Conservation (phyloP, 495 filamentous ascomycete species). For the Bacidia gigantensis region DNA sequence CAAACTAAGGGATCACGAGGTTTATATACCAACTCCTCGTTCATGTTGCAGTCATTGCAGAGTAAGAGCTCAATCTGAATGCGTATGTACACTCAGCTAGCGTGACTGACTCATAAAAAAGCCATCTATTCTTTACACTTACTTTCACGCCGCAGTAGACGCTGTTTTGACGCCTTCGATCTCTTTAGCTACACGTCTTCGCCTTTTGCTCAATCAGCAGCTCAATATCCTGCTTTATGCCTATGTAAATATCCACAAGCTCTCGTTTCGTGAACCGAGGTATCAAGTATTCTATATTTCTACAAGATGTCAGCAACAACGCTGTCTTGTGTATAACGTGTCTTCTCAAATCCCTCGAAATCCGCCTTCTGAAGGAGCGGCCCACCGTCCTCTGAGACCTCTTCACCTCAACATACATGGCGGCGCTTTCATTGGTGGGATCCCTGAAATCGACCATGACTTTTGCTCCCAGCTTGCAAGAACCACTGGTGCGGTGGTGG, state of each 20-base stretch:
- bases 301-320: background rate
- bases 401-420: conserved; percentile 26
- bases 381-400: conserved; percentile 11
- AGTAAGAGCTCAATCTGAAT: too few species aligned
- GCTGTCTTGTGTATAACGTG: background rate
- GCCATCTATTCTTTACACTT: background rate
- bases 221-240: background rate
- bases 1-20: too few species aligned
- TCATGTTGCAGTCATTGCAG: too few species aligned
- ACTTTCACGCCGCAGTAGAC: background rate
- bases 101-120: too few species aligned
- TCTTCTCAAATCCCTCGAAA: background rate
- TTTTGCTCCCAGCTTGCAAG: conserved; percentile 19
- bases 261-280: background rate
- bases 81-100: too few species aligned
- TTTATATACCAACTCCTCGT: too few species aligned
- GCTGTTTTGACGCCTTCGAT: background rate
- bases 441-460: conserved; percentile 18
- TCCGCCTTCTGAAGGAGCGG: background rate
- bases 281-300: background rate
- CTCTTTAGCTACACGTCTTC: background rate
- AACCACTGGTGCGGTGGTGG: conserved; percentile 22
- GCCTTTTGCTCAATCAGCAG: background rate
- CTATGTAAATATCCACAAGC: background rate
- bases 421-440: conserved; percentile 24